A percentile compares a stretch with the other conserved stretches of the same genome.
Evolutionary conservation across 306 rosid species (phyloP).

Genomic region (Prunus fruticosa): DNA sequence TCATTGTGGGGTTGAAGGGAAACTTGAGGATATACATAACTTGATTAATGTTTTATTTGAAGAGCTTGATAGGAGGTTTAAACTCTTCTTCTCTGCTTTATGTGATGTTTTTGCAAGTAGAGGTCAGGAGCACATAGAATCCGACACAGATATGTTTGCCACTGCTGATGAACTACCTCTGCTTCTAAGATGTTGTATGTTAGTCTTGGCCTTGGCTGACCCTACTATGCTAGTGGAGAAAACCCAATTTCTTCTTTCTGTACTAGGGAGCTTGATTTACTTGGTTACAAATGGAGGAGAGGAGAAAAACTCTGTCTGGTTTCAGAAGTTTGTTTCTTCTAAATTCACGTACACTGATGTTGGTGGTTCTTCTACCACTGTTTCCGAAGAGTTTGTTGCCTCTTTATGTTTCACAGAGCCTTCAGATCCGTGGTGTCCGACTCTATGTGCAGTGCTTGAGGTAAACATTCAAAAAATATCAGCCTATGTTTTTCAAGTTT

Average conservation of each 20-base stretch:
- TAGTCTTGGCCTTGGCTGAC: slow-evolving; percentile 43
- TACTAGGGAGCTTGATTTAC: slow-evolving; percentile 36
- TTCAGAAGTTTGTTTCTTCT: slow-evolving; percentile 38
- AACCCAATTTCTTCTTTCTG: slow-evolving; percentile 27
- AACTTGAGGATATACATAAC: slow-evolving; percentile 9
- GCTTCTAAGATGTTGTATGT: slow-evolving; percentile 59
- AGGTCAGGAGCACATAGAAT: slow-evolving; percentile 11
- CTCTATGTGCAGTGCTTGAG: slow-evolving; percentile 63
- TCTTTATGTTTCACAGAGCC: slow-evolving; percentile 38
- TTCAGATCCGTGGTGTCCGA: slow-evolving; percentile 46
- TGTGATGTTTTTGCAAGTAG: slow-evolving; percentile 1
- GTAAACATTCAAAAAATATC: slow-evolving; percentile 25
- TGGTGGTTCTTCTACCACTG: background rate
- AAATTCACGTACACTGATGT: slow-evolving; percentile 16
- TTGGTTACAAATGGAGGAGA: slow-evolving; percentile 21
- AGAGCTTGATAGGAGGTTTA: slow-evolving; percentile 40
- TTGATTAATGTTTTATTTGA: slow-evolving; percentile 48
- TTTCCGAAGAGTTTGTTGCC: slow-evolving; percentile 36
- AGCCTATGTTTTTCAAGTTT: background rate
- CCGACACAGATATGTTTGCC: slow-evolving; percentile 28
- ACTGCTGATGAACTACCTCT: slow-evolving; percentile 41
- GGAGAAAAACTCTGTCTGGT: slow-evolving; percentile 20
- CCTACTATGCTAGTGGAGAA: slow-evolving; percentile 36
- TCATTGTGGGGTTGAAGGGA: slow-evolving; percentile 17
- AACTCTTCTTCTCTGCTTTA: slow-evolving; percentile 30